Evolutionary conservation across 208 protist species (phyloP), one percentile per base, ranked within the genome.

Genomic region (Endotrypanum monterogeii): DNA sequence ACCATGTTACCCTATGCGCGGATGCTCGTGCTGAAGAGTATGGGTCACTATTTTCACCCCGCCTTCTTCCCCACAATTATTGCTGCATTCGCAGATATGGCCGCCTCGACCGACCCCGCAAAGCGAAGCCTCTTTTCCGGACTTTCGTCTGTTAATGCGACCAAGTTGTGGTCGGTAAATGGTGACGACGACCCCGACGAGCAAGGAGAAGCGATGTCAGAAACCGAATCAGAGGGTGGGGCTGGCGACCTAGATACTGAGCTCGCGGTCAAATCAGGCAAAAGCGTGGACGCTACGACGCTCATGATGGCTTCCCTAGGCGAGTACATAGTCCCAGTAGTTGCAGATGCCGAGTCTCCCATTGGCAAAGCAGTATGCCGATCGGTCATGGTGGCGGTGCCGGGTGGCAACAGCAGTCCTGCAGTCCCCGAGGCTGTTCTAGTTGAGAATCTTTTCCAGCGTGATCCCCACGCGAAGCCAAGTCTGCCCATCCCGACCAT

Each of bases 41-140:
- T 95, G 91, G 91, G 89, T 2, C 91, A 95, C 74, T 95, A 94
- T 82, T 89, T 95, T 71, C 88, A 95, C 66, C 91, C 88, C 16
- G 85, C 83, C 23, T 93, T 92, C 60, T 95, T 91, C 51, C 61
- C 76, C 5, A 74, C 85, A 1, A 83, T 95, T n/a, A 72, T 89
- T n/a, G 60, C 63, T 7, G 82, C 77, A 0, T 86, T 86, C 60
- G 82, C 60, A 41, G 78, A 80, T 52, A 76, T 83, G 78, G 82
- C 82, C 0, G 62, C 80, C 51, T 75, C 76, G 14, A 85, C 84
- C 1, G 76, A 80, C 32, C 57, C 72, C 8, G 35, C 67, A 8
- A 62, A 32, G 39, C 55, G 68, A 11, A 2, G 50, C 18, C 55
- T 73, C 23, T 2, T 54, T 55, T 61, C 69, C 6, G 28, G n/a